Conservation (phyloP, 2,329 filamentous ascomycete species). For the Claviceps quebecensis region DNA sequence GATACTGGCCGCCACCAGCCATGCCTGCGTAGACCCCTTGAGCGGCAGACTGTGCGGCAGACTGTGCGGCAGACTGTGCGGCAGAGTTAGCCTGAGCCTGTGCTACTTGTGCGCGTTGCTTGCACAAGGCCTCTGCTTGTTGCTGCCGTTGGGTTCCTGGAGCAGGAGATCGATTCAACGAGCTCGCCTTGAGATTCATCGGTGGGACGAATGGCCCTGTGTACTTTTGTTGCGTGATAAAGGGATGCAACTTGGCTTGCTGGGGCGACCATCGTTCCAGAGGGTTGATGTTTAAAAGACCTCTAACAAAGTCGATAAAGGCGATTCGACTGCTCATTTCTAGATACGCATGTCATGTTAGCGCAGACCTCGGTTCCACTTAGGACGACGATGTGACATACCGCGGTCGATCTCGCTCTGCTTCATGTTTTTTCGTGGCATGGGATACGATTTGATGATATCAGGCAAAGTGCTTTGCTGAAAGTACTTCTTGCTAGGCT, state of each 20-base stretch:
- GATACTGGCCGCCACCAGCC: conserved; percentile 32
- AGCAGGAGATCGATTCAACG: conserved; percentile 72
- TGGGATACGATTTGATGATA: conserved; percentile 94
- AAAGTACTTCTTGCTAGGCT: conserved; percentile 99
- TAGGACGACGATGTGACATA: conserved; percentile 21
- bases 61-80: conserved; percentile 50
- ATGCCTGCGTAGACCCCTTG: conserved; percentile 50
- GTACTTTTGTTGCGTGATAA: conserved; percentile 97
- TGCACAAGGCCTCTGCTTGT: conserved; percentile 84
- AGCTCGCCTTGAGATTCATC: conserved; percentile 86
- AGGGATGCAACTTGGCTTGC: conserved; percentile 92
- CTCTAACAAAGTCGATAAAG: conserved; percentile 96
- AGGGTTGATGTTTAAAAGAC: conserved; percentile 84
- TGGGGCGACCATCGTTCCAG: conserved; percentile 95
- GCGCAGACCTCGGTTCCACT: neutral
- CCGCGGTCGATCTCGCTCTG: conserved; percentile 90
- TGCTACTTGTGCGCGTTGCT: conserved; percentile 67
- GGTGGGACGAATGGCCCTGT: conserved; percentile 92
- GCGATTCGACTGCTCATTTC: conserved; percentile 97
- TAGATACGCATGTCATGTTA: conserved; percentile 24
- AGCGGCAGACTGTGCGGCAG: conserved; percentile 49
- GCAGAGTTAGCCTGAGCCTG: conserved; percentile 57
- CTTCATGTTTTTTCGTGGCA: conserved; percentile 99
- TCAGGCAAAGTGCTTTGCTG: conserved; percentile 86
- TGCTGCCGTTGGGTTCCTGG: conserved; percentile 93